Evolutionary conservation across 2,329 filamentous ascomycete species (phyloP).

Genomic region (Fusarium sp.): DNA sequence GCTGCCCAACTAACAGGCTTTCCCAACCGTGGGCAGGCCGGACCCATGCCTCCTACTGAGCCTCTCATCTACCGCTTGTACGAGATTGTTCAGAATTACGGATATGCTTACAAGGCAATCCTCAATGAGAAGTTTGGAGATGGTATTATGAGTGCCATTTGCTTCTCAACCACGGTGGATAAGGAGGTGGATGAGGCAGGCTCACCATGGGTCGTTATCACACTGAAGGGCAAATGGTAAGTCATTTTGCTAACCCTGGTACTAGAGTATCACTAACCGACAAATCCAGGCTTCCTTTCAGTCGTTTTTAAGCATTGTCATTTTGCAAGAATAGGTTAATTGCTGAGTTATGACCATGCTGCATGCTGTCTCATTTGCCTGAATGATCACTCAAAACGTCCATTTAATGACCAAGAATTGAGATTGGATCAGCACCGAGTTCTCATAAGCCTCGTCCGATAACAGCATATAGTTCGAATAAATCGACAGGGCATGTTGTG

Average conservation of each 20-base stretch:
- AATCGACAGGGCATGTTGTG: not conserved
- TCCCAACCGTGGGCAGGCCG: conserved; percentile 80
- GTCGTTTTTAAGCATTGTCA: conserved; percentile 44
- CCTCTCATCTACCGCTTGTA: conserved; percentile 83
- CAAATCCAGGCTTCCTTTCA: conserved; percentile 48
- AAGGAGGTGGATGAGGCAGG: conserved; percentile 91
- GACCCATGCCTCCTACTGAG: conserved; percentile 52
- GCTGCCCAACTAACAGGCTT: conserved; percentile 74
- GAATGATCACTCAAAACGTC: not conserved
- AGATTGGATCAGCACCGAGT: not conserved
- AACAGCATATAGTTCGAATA: not conserved
- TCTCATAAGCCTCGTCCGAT: not conserved
- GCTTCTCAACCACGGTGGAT: conserved; percentile 89
- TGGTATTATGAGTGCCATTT: conserved; percentile 97
- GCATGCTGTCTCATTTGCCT: not conserved
- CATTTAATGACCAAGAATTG: not conserved
- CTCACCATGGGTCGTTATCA: conserved; percentile 85
- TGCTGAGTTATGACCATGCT: not conserved
- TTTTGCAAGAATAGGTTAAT: not conserved
- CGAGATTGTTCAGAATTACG: conserved; percentile 97
- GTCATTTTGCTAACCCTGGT: conserved; percentile 42
- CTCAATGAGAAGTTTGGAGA: conserved; percentile 95
- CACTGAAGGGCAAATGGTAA: conserved; percentile 84
- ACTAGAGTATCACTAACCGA: conserved; percentile 1
- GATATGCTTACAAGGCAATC: conserved; percentile 94